phyloP scores from a whole-genome alignment of 1,139 yeast genomes.

The Entelexis paramagnoliae region DNA sequence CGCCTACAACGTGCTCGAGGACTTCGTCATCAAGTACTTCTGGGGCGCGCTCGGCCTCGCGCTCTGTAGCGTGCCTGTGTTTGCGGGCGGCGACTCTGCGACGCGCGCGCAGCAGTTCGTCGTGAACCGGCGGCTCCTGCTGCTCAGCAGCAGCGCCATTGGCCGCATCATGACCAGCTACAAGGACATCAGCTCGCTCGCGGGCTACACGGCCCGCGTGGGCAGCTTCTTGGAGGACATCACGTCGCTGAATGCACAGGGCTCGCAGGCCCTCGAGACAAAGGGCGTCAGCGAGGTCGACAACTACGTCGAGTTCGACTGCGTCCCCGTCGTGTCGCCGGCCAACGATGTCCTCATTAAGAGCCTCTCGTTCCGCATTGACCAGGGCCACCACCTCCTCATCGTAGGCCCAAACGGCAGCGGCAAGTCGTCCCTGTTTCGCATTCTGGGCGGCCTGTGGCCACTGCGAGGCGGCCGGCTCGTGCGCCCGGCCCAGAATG shows the following conservation, averaged over 20 bases:
- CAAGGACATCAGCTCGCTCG: conserved; percentile 70
- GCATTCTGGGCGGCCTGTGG: conserved; percentile 91
- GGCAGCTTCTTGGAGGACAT: conserved; percentile 60
- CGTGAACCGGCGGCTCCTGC: conserved; percentile 75
- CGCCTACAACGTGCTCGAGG: conserved; percentile 50
- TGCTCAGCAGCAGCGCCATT: conserved; percentile 80
- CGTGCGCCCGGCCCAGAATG: conserved; percentile 53
- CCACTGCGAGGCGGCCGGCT: conserved; percentile 56
- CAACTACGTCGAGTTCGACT: conserved; percentile 56
- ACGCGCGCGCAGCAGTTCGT: conserved; percentile 47
- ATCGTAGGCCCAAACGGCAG: conserved; percentile 96
- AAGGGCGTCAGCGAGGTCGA: conserved; percentile 30
- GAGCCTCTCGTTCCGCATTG: conserved; percentile 56
- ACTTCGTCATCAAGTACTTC: conserved; percentile 75
- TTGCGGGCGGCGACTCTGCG: conserved; percentile 27
- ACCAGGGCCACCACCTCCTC: conserved; percentile 73
- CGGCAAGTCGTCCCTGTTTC: conserved; percentile 83
- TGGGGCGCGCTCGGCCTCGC: conserved; percentile 95
- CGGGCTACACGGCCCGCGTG: conserved; percentile 75
- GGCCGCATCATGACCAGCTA: conserved; percentile 81
- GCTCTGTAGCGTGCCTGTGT: conserved; percentile 81
- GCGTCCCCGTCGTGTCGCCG: conserved; percentile 76
- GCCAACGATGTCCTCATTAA: conserved; percentile 65
- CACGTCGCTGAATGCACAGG: conserved; percentile 27
- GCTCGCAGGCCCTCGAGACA: not conserved